Base-by-base conservation (phyloP, 768 basidiomycete genomes). In the Suillus variegatus region DNA sequence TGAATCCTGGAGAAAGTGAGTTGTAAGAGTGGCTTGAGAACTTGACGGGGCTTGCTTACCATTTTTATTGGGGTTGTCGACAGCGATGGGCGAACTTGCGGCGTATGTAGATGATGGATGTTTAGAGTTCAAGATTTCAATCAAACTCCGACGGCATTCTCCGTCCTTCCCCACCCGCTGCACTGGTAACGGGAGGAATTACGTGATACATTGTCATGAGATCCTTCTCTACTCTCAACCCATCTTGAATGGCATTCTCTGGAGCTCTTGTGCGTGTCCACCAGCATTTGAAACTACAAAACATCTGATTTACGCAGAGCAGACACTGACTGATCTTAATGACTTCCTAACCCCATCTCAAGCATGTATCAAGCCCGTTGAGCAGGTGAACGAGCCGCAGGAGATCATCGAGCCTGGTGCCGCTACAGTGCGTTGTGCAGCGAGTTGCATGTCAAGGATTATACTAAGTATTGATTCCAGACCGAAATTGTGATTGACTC, bases 281-380 rank as follows among this genome's bases (percentile, higher is more conserved):
- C 64, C 41, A 22, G 35, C 32, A n/a, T 60, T 55, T 51, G 18
- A 41, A 41, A 60, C 38, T 12, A 22, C 43, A 7, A 41, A 43
- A 61, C 57, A 68, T 65, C 66, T 68, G 36, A 56, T 66, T 41
- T 60, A 62, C 13, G 58, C 65, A 64, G 64, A 40, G 40, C 61
- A 95, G 94, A 95, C 92, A 10, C 80, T 98, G 56, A 94, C 94
- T 22, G 96, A 97, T 78, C 84, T 99, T 60, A 98, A 98, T 76
- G 97, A 99, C 78, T 99, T 95, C 76, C 93, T 99, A 51, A 92
- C 94, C 0, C 97, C 97, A 2, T 92, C 95, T 1, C 97, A 98
- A 79, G 92, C 92, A 22, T 99, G 97, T 78, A 98, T 99, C 79
- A 97, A 98, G 73, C 97, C 97, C 0, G 94, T 99, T 28, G 83